A percentile compares a stretch with the other conserved stretches of the same genome.
phyloP scores from a whole-genome alignment of 495 filamentous ascomycete genomes.

The Pseudotulostoma volvatum region DNA sequence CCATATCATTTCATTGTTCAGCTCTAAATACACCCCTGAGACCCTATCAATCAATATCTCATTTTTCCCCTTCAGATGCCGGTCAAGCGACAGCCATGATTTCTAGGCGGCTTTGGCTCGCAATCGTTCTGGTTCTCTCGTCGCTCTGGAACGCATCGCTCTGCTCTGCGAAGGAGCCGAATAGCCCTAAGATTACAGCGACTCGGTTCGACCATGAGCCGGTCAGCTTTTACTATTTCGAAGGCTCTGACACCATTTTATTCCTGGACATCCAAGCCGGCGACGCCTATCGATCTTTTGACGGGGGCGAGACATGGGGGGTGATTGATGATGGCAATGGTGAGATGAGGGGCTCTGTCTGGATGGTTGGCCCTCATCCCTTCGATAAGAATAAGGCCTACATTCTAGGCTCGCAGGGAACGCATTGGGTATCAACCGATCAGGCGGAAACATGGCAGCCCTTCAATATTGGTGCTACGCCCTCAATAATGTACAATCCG shows the following conservation, averaged over 20 bases:
- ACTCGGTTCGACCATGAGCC: slow-evolving; percentile 47
- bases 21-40: too few species aligned
- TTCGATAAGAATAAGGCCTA: slow-evolving; percentile 67
- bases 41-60: too few species aligned
- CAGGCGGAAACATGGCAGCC: slow-evolving; percentile 61
- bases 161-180: slow-evolving; percentile 27
- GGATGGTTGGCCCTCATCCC: slow-evolving; percentile 51
- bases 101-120: slow-evolving; percentile 24
- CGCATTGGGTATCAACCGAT: slow-evolving; percentile 69
- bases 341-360: slow-evolving; percentile 35
- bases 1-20: too few species aligned
- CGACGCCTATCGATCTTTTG: slow-evolving; percentile 51
- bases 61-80: slow-evolving; percentile 19
- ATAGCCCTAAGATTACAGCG: slow-evolving; percentile 32
- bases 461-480: slow-evolving; percentile 42
- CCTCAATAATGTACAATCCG: slow-evolving; percentile 25
- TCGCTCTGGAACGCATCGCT: slow-evolving; percentile 15
- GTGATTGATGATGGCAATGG: slow-evolving; percentile 41
- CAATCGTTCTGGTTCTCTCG: slow-evolving; percentile 21
- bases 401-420: slow-evolving; percentile 43
- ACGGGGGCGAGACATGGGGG: slow-evolving; percentile 65
- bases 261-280: slow-evolving; percentile 38
- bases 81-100: slow-evolving; percentile 21
- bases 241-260: slow-evolving; percentile 63
- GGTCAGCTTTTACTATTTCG: slow-evolving; percentile 62